Conservation (phyloP, 164 flowering plant genomes). For the Malania oleifera region DNA sequence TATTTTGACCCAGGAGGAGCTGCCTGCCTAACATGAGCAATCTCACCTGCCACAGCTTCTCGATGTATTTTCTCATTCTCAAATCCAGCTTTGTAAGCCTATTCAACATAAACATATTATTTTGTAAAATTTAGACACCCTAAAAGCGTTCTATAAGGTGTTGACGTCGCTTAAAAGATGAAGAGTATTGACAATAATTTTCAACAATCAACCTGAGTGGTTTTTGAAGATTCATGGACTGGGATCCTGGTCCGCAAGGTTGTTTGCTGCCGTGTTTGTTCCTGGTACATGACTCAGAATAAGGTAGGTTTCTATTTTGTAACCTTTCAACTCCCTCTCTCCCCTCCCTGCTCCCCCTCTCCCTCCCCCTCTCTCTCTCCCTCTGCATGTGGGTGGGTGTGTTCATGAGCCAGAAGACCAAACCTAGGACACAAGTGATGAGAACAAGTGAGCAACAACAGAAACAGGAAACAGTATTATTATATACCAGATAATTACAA, state of each 20-base stretch:
- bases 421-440: not conserved
- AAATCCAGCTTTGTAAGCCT: conserved; percentile 24
- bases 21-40: conserved; percentile 11
- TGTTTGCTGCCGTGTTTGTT: conserved; percentile 25
- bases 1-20: conserved; percentile 14
- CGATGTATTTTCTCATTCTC: conserved; percentile 12
- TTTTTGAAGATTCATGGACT: conserved; percentile 16
- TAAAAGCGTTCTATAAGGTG: too few relatives aligned
- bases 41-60: conserved; percentile 18
- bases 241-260: conserved; percentile 21
- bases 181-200: not conserved
- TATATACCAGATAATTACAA: conserved; percentile 48
- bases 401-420: too few relatives aligned
- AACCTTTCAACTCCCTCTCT: not conserved
- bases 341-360: too few relatives aligned
- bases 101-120: not conserved
- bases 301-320: not conserved
- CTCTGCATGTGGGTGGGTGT: too few relatives aligned
- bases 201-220: conserved; percentile 21
- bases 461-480: conserved; percentile 2
- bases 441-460: not conserved
- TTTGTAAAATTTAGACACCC: not conserved
- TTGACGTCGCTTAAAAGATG: not conserved
- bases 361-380: too few relatives aligned
- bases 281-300: conserved; percentile 15